Conservation (phyloP, 495 filamentous ascomycete genomes). For the Ramalina intermedia region DNA sequence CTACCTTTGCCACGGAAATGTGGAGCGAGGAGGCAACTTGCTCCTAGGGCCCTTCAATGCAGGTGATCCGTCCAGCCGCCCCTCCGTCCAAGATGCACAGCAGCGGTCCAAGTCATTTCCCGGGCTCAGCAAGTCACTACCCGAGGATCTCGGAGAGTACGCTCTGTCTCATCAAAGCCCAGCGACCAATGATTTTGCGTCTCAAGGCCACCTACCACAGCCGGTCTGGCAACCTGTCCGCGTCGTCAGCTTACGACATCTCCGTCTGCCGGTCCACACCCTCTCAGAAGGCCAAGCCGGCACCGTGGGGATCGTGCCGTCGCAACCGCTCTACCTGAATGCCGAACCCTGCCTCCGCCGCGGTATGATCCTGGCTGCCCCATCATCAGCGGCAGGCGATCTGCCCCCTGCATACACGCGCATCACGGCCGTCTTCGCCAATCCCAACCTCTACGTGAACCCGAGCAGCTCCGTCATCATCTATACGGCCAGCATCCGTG, state of each 20-base stretch:
- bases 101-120: constrained; percentile 13
- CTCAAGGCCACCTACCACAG: neutral
- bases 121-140: constrained; percentile 5
- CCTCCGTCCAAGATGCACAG: constrained; percentile 8
- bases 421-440: constrained; percentile 35
- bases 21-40: constrained; percentile 67
- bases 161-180: neutral
- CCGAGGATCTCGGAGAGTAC: neutral
- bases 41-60: constrained; percentile 61
- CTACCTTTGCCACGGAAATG: constrained; percentile 59
- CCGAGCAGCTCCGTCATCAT: constrained; percentile 55
- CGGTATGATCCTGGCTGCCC: constrained; percentile 63
- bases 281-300: constrained; percentile 76
- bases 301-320: constrained; percentile 61
- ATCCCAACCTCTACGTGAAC: constrained; percentile 27
- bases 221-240: constrained; percentile 52
- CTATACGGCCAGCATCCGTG: constrained; percentile 78
- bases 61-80: constrained; percentile 12
- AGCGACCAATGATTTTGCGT: neutral
- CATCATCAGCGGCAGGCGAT: constrained; percentile 26
- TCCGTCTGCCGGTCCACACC: constrained; percentile 68
- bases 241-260: constrained; percentile 73
- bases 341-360: constrained; percentile 46
- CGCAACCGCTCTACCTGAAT: constrained; percentile 4
- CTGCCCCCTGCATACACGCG: constrained; percentile 30